Conservation (phyloP, 129 eudicot genomes). For the Tagetes patula region DNA sequence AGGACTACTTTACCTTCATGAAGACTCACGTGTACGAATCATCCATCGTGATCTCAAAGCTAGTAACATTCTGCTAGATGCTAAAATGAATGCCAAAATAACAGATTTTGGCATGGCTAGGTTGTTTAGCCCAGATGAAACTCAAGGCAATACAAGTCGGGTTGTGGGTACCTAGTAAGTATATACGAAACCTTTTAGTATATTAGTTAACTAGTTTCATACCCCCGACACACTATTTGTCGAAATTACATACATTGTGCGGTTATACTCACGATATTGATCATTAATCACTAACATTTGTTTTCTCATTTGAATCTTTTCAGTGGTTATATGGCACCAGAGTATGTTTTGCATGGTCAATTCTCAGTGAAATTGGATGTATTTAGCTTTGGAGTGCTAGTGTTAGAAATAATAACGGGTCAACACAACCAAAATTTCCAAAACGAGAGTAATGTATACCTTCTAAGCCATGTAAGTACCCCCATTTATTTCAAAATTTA, state of each 20-base stretch:
- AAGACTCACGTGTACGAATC: not conserved
- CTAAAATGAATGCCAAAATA: not conserved
- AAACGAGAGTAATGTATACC: not conserved
- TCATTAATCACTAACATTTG: not conserved
- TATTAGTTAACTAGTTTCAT: not conserved
- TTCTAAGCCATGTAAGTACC: not conserved
- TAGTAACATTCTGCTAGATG: not conserved
- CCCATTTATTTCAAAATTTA: not conserved
- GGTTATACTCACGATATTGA: too few relatives aligned
- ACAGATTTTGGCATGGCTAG: conserved; percentile 1
- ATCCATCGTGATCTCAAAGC: conserved; percentile 10
- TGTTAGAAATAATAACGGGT: conserved; percentile 14
- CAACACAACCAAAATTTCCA: not conserved
- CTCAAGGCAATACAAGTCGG: not conserved
- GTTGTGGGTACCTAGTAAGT: conserved; percentile 1
- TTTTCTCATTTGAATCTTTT: not conserved
- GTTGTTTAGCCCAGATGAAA: conserved; percentile 1
- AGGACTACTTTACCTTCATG: conserved; percentile 6
- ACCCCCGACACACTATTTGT: not conserved
- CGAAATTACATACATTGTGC: not conserved
- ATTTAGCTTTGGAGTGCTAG: conserved; percentile 33
- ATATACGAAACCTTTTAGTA: not conserved
- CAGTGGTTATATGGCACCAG: conserved; percentile 2
- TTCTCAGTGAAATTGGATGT: conserved; percentile 29
- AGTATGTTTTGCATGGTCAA: conserved; percentile 3